Percentiles rank a stretch among this genome's conserved stretches.
Evolutionary conservation across 1,284 basidiomycete species (phyloP).

Genomic region (Tetrapyrgos nigripes): DNA sequence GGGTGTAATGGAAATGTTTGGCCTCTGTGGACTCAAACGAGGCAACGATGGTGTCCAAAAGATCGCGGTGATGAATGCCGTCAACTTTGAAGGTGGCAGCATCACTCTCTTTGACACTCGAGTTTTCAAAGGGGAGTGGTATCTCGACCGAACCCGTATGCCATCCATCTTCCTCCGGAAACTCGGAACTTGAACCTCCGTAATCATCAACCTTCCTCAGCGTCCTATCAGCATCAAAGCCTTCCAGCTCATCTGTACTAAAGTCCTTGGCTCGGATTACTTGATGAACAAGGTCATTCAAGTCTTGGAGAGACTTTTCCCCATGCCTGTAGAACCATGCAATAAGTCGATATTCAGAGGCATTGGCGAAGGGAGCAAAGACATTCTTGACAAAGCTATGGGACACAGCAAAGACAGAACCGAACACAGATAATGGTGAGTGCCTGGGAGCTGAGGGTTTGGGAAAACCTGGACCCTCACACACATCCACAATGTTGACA

Average conservation of each 20-base stretch:
- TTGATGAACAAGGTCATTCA: constrained; percentile 4
- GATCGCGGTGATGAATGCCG: constrained; percentile 16
- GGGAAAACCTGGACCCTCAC: too few species aligned
- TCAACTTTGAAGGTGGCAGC: constrained; percentile 1
- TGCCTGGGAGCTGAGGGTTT: not conserved
- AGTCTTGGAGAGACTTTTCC: not conserved
- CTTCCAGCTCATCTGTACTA: not conserved
- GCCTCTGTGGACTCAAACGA: not conserved
- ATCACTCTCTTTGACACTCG: not conserved
- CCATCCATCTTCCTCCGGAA: not conserved
- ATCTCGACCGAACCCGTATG: not conserved
- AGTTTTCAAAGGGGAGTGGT: not conserved
- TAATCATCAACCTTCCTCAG: not conserved
- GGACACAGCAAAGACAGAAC: not conserved
- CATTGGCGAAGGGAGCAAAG: not conserved
- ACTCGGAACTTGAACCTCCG: not conserved
- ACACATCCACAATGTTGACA: not conserved
- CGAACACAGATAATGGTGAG: constrained; percentile 2
- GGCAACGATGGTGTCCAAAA: not conserved
- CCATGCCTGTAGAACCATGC: constrained; percentile 4
- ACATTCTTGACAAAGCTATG: not conserved
- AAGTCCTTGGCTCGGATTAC: constrained; percentile 6
- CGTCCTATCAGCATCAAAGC: not conserved
- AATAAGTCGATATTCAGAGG: constrained; percentile 1
- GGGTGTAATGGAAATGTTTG: not conserved